Evolutionary conservation across 495 filamentous ascomycete genomes (phyloP), one percentile per base, ranked within the genome.

Genomic region (Talaromyces trachyspermus): DNA sequence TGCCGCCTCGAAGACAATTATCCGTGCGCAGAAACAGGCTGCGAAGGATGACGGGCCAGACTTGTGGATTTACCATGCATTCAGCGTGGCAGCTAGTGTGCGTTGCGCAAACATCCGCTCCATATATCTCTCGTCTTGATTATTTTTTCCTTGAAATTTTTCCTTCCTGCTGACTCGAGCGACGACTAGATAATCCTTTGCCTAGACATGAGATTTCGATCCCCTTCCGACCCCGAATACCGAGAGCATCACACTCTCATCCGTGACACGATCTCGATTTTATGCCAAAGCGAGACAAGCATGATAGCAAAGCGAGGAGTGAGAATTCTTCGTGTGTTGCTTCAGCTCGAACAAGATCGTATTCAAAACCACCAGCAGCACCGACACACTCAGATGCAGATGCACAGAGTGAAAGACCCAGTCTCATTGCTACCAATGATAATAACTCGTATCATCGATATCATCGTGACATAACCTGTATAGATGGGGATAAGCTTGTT

Each of bases 1-100:
- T 19, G 65, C 62, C 0, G 65, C 70, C 1, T 63, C 71, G 3
- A 69, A 67, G 56, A 70, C 62, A 2, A 75, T 75, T 33, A 54
- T 75, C 19, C 64, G 65, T 11, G 63, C 65, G 45, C 62, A 68
- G 48, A 65, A 61, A 38, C 48, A 60, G n/a, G 56, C 51, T 10
- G 51, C 57, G 18, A 50, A 53, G 8, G 55, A 61, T 5, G 55
- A 61, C 3, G 63, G 63, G 8, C 69, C 69, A 5, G 56, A 66
- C 12, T 40, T 69, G 11, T 72, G 66, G 66, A 64, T 65, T n/a
- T 62, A 68, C 32, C 69, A 62, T 22, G 57, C 59, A 9, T 62
- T 62, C 30, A 52, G 57, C 18, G 54, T 62, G 1, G 55, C 59
- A 12, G 59, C 59, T 12, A 57, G 59, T 54, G 59, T 62, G 49